These are phyloP conservation scores for Paramecium sexaurelia DNA, from an alignment of 73 alveolate species.

Conservation along the genomic window DNA sequence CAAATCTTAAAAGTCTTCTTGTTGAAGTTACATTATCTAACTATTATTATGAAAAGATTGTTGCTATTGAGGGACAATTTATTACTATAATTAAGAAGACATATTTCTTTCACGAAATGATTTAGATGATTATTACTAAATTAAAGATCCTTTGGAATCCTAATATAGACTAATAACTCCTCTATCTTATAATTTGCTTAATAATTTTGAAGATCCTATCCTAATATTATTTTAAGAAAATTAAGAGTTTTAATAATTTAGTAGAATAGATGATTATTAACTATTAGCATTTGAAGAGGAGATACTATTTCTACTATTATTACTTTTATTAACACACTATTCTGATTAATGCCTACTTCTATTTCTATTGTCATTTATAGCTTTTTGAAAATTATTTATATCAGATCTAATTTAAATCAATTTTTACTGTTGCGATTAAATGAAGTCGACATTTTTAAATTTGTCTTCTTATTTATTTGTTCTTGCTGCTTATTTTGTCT, in stretches of 20 bases:
- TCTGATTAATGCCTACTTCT: slow-evolving; percentile 55
- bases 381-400: neutral
- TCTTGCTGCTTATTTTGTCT: neutral
- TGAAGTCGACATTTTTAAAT: neutral
- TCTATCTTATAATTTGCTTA: slow-evolving; percentile 26
- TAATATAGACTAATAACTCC: neutral
- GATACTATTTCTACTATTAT: neutral
- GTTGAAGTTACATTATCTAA: neutral
- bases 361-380: neutral
- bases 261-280: neutral
- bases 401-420: neutral
- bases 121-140: neutral
- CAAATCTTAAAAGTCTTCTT: slow-evolving; percentile 47
- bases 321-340: neutral
- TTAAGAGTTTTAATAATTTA: slow-evolving; percentile 25
- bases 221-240: neutral
- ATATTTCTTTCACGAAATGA: neutral
- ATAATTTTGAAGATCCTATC: slow-evolving; percentile 41
- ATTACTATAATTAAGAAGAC: neutral
- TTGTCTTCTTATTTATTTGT: neutral
- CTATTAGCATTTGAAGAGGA: neutral
- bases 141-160: slow-evolving; percentile 2
- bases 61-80: neutral
- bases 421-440: neutral
- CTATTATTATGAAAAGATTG: neutral